phyloP scores from a whole-genome alignment of 2,329 filamentous ascomycete genomes.

The Beauveria sp. region DNA sequence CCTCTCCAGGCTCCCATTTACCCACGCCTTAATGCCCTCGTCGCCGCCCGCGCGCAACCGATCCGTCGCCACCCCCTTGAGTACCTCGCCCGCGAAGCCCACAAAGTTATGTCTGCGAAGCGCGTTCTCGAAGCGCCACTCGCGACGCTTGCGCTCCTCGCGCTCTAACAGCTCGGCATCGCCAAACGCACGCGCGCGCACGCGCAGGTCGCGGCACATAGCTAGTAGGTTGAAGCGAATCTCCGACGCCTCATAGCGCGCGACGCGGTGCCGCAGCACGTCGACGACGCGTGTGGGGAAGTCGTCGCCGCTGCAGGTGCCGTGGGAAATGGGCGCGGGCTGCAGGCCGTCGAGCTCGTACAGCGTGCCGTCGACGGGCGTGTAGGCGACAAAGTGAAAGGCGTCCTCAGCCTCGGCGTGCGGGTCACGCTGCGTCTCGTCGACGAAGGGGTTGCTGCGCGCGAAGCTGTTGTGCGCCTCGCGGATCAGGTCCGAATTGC shows the following conservation, averaged over 20 bases:
- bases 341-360: slow-evolving; percentile 96
- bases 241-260: slow-evolving; percentile 75
- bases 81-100: slow-evolving; percentile 82
- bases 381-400: slow-evolving; percentile 97
- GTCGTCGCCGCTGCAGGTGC: slow-evolving; percentile 57
- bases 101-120: slow-evolving; percentile 92
- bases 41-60: slow-evolving; percentile 62
- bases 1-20: slow-evolving; percentile 57
- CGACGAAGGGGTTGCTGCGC: slow-evolving; percentile 79
- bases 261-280: slow-evolving; percentile 79
- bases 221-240: slow-evolving; percentile 95
- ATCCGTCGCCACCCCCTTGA: slow-evolving; percentile 72
- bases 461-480: slow-evolving; percentile 88
- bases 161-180: slow-evolving; percentile 70
- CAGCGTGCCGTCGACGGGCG: slow-evolving; percentile 66
- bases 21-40: slow-evolving; percentile 63
- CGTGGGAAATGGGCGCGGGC: slow-evolving; percentile 85
- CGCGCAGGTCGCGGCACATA: slow-evolving; percentile 76
- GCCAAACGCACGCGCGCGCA: slow-evolving; percentile 70
- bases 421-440: slow-evolving; percentile 67
- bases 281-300: slow-evolving; percentile 78
- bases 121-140: slow-evolving; percentile 94
- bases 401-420: slow-evolving; percentile 72
- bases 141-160: slow-evolving; percentile 75
- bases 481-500: slow-evolving; percentile 61